These are phyloP conservation scores for Aspergillus sparsus DNA, from an alignment of 495 filamentous ascomycete species.

Conservation along the genomic window DNA sequence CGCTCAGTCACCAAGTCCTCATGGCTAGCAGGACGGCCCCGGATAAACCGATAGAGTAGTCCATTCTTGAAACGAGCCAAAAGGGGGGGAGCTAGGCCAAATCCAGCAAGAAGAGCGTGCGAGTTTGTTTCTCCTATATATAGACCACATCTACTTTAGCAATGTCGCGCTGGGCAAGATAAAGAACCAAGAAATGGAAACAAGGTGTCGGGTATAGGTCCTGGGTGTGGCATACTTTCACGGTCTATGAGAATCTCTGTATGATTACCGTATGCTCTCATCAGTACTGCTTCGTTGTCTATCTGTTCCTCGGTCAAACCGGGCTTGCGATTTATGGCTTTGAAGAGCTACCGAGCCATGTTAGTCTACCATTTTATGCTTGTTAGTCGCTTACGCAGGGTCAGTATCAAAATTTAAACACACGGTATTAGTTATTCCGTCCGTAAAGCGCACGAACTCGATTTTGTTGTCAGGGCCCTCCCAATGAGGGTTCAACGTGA, in stretches of 20 bases:
- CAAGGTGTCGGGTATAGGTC: constrained; percentile 3
- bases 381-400: constrained; percentile 10
- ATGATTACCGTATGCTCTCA: constrained; percentile 92
- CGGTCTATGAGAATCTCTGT: constrained; percentile 96
- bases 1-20: constrained; percentile 69
- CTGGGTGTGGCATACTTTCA: constrained; percentile 65
- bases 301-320: constrained; percentile 75
- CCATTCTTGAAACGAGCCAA: constrained; percentile 95
- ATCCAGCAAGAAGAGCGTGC: constrained; percentile 72
- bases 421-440: constrained; percentile 97
- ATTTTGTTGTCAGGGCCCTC: constrained; percentile 70
- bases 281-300: constrained; percentile 83
- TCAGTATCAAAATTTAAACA: constrained; percentile 30
- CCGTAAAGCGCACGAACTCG: constrained; percentile 88
- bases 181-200: constrained; percentile 15
- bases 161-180: constrained; percentile 39
- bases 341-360: constrained; percentile 59
- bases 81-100: constrained; percentile 80
- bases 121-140: constrained; percentile 65
- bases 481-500: constrained; percentile 84
- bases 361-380: constrained; percentile 24
- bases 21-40: constrained; percentile 74
- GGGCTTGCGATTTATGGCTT: constrained; percentile 79
- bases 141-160: constrained; percentile 37
- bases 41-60: constrained; percentile 89